Evolutionary conservation across 441 rosid genomes (phyloP), one percentile per base, ranked within the genome.

Genomic region (Eugenia klotzschiana): DNA sequence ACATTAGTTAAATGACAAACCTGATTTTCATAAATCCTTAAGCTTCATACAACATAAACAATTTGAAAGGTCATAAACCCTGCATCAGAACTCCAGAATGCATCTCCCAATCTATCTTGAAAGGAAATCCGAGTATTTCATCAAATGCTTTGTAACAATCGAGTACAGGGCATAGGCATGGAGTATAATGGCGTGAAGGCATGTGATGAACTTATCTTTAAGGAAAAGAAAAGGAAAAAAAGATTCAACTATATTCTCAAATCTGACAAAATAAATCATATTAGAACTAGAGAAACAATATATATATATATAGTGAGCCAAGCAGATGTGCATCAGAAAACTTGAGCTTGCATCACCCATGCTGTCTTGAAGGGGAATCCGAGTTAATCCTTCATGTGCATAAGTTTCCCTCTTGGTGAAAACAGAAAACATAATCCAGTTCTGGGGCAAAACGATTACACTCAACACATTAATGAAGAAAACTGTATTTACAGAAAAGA

Each of bases 291-390:
- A 43, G 33, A 27, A 13, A 49, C 15, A 12, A 37, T n/a, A n/a
- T n/a, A n/a, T n/a, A n/a, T n/a, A n/a, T n/a, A n/a, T n/a, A n/a
- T n/a, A n/a, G 51, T 26, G 18, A 40, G 0, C 11, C 6, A 0
- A 60, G 41, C 22, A 33, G 54, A 26, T 9, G 29, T 81, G 93
- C 94, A 94, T 94, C 99, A 88, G 96, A 92, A 15, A 87, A 86
- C 98, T 94, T 91, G 88, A 91, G 77, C 26, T 90, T 87, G 79
- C 95, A 93, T 94, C 96, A 94, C 86, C 89, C 94, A 91, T 53
- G 40, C 79, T 82, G 92, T 87, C 93, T 87, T 89, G 95, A 94
- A 94, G 95, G 95, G 96, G 92, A 96, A 94, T 94, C 97, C 93
- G 88, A 94, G 93, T 86, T n/a, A 90, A 12, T 5, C 93, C 92